Percentiles rank a stretch among this genome's conserved stretches.
These are phyloP conservation scores for Sphenostylis stenocarpa DNA, from an alignment of 306 rosid genomes.

Conservation along the genomic window DNA sequence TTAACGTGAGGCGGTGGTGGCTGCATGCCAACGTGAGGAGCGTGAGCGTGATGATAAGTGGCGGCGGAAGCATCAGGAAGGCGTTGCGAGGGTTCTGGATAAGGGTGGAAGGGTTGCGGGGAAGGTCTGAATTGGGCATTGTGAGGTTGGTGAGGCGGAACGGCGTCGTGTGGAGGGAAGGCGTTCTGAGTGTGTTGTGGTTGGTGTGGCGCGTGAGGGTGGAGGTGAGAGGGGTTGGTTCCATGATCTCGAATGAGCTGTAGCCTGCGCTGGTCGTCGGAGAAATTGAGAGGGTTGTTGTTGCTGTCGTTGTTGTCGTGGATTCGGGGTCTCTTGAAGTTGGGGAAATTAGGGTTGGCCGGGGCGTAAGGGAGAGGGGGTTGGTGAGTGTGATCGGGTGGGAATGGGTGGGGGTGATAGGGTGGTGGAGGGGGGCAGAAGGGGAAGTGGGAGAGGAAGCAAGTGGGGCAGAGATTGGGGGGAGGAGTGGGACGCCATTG, in stretches of 20 bases:
- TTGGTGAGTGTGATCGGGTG: neutral
- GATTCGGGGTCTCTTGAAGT: conserved; percentile 63
- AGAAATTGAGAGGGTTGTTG: neutral
- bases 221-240: conserved; percentile 25
- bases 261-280: conserved; percentile 68
- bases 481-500: conserved; percentile 37
- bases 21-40: conserved; percentile 15
- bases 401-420: too few species aligned
- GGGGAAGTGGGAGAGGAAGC: conserved; percentile 35
- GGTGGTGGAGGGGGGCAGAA: conserved; percentile 16
- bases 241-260: conserved; percentile 94
- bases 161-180: neutral
- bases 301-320: conserved; percentile 35
- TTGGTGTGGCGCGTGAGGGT: neutral
- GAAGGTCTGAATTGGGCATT: neutral
- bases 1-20: neutral
- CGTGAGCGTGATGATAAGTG: neutral
- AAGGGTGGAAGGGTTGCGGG: neutral
- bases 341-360: conserved; percentile 34
- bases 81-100: neutral
- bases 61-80: neutral
- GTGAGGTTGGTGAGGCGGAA: neutral
- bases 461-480: conserved; percentile 34
- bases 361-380: neutral
- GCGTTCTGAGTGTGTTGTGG: conserved; percentile 3